Percentiles rank a stretch among this genome's conserved stretches.
phyloP scores from a whole-genome alignment of 345 rosid genomes.

The Kandelia obovata region DNA sequence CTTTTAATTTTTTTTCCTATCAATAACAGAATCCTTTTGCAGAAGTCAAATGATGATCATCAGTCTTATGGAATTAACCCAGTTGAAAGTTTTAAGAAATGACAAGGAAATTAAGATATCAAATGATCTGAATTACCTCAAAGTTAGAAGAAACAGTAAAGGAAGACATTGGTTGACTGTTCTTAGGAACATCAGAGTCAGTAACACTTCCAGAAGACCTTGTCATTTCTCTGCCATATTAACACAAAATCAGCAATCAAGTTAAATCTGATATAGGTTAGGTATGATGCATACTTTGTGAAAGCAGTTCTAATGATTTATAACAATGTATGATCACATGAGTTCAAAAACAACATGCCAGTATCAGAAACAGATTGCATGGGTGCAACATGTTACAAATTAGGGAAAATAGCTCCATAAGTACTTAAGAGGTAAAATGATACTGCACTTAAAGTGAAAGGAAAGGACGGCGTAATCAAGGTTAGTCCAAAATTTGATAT shows the following conservation, averaged over 20 bases:
- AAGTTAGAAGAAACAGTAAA: conserved; percentile 72
- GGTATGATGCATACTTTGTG: neutral
- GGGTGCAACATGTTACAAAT: neutral
- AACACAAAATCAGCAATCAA: conserved; percentile 17
- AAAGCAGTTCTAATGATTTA: neutral
- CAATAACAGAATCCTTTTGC: neutral
- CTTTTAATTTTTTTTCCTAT: neutral
- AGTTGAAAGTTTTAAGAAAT: neutral
- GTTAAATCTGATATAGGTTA: neutral
- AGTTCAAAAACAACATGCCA: neutral
- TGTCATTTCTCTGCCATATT: conserved; percentile 50
- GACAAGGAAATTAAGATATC: conserved; percentile 3
- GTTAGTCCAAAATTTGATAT: neutral
- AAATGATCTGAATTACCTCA: conserved; percentile 47
- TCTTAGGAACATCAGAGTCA: conserved; percentile 53
- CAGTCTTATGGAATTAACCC: neutral
- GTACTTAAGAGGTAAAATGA: neutral
- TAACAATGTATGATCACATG: neutral
- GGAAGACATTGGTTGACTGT: conserved; percentile 42
- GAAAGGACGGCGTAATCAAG: neutral
- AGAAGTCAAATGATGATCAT: neutral
- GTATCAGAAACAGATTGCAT: neutral
- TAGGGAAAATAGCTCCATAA: neutral
- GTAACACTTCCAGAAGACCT: conserved; percentile 38
- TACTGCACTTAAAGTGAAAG: neutral